Evolutionary conservation across 2,329 filamentous ascomycete genomes (phyloP), one percentile per base, ranked within the genome.

Genomic region (Neofusicoccum sp.): DNA sequence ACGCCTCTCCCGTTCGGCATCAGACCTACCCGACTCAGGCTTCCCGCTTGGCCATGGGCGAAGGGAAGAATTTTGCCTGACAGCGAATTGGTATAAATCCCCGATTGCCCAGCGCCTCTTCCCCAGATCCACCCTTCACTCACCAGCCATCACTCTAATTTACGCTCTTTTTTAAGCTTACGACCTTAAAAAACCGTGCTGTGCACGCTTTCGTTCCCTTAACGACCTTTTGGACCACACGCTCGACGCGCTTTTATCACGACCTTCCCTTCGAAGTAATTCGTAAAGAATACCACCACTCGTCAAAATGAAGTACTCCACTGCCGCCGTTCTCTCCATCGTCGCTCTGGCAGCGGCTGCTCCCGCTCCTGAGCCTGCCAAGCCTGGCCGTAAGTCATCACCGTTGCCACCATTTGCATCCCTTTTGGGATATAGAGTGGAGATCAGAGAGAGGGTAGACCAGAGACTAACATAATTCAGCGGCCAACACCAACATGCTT

Each of bases 221-320:
- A 4, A 40, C 36, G 12, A 40, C 11, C 34, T 40, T 40, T 56
- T 43, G 7, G 28, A 24, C 31, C 26, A 14, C 31, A 40, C 51
- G 51, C 51, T 56, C n/a, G 51, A 56, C 51, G 51, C 51, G 51
- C 7, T 6, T 31, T 33, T 43, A 33, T 41, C 6, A 56, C 51
- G 8, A 56, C 51, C 51, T 38, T 43, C 38, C 51, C 43, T 56
- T 43, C 51, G 51, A 56, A 16, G n/a, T 43, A 43, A 56, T 30
- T 30, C 28, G 36, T 33, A 34, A 34, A 58, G 20, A 11, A 28
- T 28, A 31, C 26, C 11, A 11, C 28, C 36, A 30, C n/a, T 24
- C 26, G 44, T 12, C 33, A 63, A 59, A 20, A 72, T 70, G 70
- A 63, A 69, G 63, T 65, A 68, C 66, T 65, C 62, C 59, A 49